Evolutionary conservation across 768 basidiomycete genomes (phyloP).

Genomic region (Termitomyces sp.): DNA sequence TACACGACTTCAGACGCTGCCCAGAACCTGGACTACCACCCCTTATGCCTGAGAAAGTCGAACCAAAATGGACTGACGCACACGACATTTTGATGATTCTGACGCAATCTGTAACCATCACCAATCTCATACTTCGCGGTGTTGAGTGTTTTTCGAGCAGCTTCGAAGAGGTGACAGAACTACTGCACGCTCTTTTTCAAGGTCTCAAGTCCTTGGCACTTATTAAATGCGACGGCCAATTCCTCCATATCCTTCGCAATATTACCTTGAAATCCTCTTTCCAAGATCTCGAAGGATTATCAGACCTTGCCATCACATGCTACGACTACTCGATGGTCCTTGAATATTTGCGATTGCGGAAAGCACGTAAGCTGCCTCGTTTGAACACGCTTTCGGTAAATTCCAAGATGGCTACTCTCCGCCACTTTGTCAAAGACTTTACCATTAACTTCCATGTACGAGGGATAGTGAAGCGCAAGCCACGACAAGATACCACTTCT

Average conservation of each 20-base stretch:
- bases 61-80: slow-evolving; percentile 7
- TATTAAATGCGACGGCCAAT: slow-evolving; percentile 11
- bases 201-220: slow-evolving; percentile 10
- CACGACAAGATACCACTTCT: background rate
- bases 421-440: slow-evolving; percentile 9
- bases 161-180: slow-evolving; percentile 5
- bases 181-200: slow-evolving; percentile 9
- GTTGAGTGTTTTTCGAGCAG: slow-evolving; percentile 14
- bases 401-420: slow-evolving; percentile 12
- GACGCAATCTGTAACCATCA: slow-evolving; percentile 6
- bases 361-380: slow-evolving; percentile 8
- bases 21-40: slow-evolving; percentile 5
- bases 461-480: background rate
- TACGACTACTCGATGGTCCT: slow-evolving; percentile 11
- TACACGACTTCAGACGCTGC: slow-evolving; percentile 15
- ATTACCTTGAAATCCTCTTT: slow-evolving; percentile 1
- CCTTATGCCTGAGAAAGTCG: background rate
- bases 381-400: slow-evolving; percentile 13
- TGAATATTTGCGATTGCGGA: slow-evolving; percentile 10
- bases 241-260: slow-evolving; percentile 11
- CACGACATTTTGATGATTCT: slow-evolving; percentile 5
- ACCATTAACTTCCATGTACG: slow-evolving; percentile 3
- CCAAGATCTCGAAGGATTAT: slow-evolving; percentile 2
- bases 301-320: slow-evolving; percentile 14
- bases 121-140: slow-evolving; percentile 12